Evolutionary conservation across 306 rosid genomes (phyloP), one percentile per base, ranked within the genome.

Genomic region (Gleditsia sinensis): DNA sequence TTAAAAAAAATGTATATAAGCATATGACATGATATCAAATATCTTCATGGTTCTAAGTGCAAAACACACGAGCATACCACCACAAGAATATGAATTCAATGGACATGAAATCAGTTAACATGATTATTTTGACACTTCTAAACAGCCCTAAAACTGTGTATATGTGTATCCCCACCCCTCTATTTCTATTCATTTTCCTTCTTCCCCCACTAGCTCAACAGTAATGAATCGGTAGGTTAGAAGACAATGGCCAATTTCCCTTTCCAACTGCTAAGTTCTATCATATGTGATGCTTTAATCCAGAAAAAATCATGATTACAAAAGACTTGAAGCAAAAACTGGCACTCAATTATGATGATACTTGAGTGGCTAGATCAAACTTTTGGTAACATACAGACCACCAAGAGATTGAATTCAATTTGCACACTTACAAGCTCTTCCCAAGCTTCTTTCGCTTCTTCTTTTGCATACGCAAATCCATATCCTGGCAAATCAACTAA

Each of bases 391-490:
- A 60, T 53, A 45, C 2, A 39, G 51, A 77, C 17, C 70, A 76
- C 34, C 24, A 56, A 71, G 53, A 78, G 32, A 37, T 60, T 4
- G 43, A 57, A 53, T 21, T 62, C 43, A 57, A 75, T 78, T 45
- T 71, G 74, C 79, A 83, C 32, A 80, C 93, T 92, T 86, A 92
- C 99, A 81, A 95, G 94, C 64, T 95, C 96, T 80, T 88, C 99
- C 99, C 99, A 95, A 61, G 96, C 82, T 32, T 95, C 98, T 79
- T 95, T 92, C 74, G 87, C 97, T 80, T 95, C 97, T 65, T 94
- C 99, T 86, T 94, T 95, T 45, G 97, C 99, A 83, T 86, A 90
- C 21, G 99, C 99, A 82, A 95, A 95, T 64, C 99, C 99, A 81
- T 92, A 94, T 74, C 99, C 98, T 9, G 98, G 98, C 86, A 94